Percentiles rank a stretch among this genome's conserved stretches.
Conservation (phyloP, 202 grass and related monocot species). For the Setaria viridis region DNA sequence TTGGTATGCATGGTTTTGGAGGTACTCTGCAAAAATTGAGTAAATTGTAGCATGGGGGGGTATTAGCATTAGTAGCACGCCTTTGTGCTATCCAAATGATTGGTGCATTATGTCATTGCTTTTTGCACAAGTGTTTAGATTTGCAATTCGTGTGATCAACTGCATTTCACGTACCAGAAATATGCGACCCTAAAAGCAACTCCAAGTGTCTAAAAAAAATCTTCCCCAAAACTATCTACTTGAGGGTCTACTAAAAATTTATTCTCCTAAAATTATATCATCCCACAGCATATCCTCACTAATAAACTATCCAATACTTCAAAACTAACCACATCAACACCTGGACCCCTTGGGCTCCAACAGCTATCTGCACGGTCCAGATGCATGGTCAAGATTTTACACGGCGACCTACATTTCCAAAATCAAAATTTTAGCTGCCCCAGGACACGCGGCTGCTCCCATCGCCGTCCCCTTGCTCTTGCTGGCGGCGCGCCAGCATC, state of each 20-base stretch:
- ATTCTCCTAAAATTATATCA: no score
- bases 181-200: neutral
- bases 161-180: neutral
- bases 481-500: slow-evolving; percentile 49
- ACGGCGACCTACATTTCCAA: no score
- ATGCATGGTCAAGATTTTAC: no score
- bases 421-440: neutral
- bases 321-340: no score
- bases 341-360: no score
- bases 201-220: no score
- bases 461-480: neutral
- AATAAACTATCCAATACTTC: no score
- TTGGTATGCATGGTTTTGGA: slow-evolving; percentile 2
- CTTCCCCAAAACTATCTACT: no score
- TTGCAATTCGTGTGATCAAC: neutral
- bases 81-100: neutral
- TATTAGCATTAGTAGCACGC: neutral
- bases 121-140: neutral
- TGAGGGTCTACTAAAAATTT: no score
- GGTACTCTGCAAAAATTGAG: neutral
- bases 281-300: no score
- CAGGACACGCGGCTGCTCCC: neutral
- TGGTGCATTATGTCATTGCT: neutral
- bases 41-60: neutral
- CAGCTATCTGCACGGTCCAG: no score